Percentiles rank a stretch among this genome's conserved stretches.
phyloP scores from a whole-genome alignment of 176 grass and related monocot species.

The Saccharum spontaneum region DNA sequence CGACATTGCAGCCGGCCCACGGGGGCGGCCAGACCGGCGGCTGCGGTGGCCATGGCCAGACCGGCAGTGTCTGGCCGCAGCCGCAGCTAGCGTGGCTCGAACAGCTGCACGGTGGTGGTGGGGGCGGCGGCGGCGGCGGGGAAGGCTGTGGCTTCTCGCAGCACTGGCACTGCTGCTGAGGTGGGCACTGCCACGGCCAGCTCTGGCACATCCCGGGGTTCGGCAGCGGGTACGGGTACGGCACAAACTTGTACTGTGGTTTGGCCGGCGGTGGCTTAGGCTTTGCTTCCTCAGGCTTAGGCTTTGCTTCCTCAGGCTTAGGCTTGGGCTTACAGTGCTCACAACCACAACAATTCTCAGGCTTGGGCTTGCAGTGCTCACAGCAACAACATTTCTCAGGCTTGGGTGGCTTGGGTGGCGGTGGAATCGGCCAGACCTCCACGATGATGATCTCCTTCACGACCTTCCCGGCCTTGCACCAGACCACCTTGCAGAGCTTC shows the following conservation, averaged over 20 bases:
- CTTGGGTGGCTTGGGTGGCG: background rate
- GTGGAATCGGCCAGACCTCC: background rate
- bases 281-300: background rate
- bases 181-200: background rate
- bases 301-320: background rate
- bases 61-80: no score
- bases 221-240: background rate
- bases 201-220: background rate
- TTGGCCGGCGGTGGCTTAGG: background rate
- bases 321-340: background rate
- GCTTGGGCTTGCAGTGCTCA: background rate
- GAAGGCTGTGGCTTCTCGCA: background rate
- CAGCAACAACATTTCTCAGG: no score
- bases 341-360: no score
- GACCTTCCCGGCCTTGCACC: constrained; percentile 7
- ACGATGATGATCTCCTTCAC: constrained; percentile 27
- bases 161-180: background rate
- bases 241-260: background rate
- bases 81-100: no score
- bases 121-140: background rate
- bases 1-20: background rate
- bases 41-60: background rate
- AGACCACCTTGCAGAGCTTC: constrained; percentile 17
- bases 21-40: background rate
- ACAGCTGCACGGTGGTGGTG: no score